Conservation (phyloP, 2,329 filamentous ascomycete species). For the Cryphonectria radicalis region DNA sequence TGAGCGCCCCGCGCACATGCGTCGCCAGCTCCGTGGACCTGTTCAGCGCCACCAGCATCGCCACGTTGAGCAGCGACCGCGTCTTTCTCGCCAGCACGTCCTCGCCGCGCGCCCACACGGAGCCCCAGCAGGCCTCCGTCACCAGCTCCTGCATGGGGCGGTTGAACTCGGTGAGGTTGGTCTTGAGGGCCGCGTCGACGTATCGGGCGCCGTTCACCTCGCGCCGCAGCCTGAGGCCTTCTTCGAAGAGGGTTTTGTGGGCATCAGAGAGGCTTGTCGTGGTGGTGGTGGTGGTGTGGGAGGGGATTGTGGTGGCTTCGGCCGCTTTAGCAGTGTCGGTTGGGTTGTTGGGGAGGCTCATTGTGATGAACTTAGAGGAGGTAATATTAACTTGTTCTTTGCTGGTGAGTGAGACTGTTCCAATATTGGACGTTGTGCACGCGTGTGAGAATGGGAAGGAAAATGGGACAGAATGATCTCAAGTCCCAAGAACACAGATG, state of each 20-base stretch:
- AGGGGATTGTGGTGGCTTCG: neutral
- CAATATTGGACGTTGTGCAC: neutral
- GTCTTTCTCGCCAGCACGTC: conserved; percentile 62
- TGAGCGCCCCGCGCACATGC: conserved; percentile 65
- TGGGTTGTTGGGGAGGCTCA: conserved; percentile 29
- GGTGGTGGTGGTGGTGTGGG: neutral
- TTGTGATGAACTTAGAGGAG: conserved; percentile 11
- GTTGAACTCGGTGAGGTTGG: conserved; percentile 62
- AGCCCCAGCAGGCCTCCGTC: conserved; percentile 68
- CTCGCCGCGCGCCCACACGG: conserved; percentile 65
- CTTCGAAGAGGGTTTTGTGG: conserved; percentile 62
- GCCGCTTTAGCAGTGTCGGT: neutral
- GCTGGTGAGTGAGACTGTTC: neutral
- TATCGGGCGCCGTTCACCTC: conserved; percentile 65
- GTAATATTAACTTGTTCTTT: neutral
- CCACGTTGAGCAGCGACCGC: conserved; percentile 65
- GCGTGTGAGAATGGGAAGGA: neutral
- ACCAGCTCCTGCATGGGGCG: conserved; percentile 65
- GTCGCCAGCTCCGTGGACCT: conserved; percentile 61
- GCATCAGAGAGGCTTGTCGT: conserved; percentile 37
- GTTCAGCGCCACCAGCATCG: conserved; percentile 63
- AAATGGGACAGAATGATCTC: neutral
- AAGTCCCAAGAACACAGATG: neutral
- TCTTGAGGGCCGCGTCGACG: conserved; percentile 60
- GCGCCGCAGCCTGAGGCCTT: conserved; percentile 63